Conservation (phyloP, 352 stramenopile genomes). For the Thalassiosira livingstoniorum region DNA sequence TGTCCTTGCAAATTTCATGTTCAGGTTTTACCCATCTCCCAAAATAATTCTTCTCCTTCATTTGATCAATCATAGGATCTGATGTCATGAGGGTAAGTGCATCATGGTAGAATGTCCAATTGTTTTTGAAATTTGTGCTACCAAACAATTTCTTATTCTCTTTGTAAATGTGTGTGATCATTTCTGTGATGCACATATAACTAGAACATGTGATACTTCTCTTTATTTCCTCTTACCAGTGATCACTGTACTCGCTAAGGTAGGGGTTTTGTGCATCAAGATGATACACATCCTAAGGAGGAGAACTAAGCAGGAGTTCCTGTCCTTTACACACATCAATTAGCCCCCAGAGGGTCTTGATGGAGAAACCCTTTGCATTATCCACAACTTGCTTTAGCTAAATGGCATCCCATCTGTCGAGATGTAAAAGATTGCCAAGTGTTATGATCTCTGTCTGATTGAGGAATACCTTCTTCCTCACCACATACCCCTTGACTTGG, state of each 20-base stretch:
- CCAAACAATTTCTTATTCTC: not conserved
- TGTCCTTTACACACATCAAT: no score
- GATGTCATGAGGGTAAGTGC: not conserved
- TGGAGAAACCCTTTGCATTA: no score
- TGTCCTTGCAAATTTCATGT: not conserved
- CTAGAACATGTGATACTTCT: not conserved
- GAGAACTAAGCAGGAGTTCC: no score
- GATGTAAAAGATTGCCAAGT: no score
- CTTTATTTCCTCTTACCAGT: not conserved
- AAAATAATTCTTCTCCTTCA: not conserved
- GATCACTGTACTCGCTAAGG: not conserved
- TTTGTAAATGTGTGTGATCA: not conserved
- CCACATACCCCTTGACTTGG: no score
- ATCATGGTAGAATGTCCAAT: slow-evolving; percentile 11
- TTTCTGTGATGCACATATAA: slow-evolving; percentile 6
- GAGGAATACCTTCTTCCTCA: no score
- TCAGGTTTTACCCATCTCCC: not conserved
- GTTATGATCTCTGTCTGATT: no score
- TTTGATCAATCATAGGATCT: not conserved
- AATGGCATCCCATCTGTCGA: no score
- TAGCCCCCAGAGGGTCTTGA: no score
- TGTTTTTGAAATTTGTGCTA: not conserved
- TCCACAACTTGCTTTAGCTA: no score
- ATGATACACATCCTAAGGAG: no score
- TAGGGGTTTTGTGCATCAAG: no score